Conservation (phyloP, 305 asterid genomes). For the Fraxinus latifolia region DNA sequence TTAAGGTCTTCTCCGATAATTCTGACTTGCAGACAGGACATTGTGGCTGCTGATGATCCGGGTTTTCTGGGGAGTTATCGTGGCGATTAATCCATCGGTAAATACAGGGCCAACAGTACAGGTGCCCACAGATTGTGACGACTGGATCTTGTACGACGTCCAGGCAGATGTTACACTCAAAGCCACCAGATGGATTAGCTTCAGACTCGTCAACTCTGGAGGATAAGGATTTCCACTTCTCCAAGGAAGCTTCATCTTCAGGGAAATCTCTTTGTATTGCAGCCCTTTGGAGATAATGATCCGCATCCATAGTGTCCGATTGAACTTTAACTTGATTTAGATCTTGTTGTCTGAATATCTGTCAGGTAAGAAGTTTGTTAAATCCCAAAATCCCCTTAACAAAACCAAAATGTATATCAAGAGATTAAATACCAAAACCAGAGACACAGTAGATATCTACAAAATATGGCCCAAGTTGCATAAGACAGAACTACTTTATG, state of each 20-base stretch:
- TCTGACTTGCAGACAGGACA: conserved; percentile 76
- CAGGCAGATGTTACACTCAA: conserved; percentile 36
- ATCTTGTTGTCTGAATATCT: neutral
- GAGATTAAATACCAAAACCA: neutral
- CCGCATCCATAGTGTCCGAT: conserved; percentile 15
- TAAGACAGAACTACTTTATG: neutral
- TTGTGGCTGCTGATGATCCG: conserved; percentile 34
- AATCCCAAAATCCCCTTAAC: neutral
- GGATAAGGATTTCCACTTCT: conserved; percentile 20
- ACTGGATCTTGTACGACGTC: conserved; percentile 32
- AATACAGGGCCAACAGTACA: conserved; percentile 37
- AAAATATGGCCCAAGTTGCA: neutral
- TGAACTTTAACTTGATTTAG: neutral
- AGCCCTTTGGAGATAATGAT: conserved; percentile 16
- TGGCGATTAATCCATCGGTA: conserved; percentile 60
- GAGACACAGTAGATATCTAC: neutral
- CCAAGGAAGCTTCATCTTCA: conserved; percentile 21
- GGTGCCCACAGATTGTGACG: conserved; percentile 38
- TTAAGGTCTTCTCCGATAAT: conserved; percentile 45
- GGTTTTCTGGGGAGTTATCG: conserved; percentile 22
- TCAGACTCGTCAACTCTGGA: conserved; percentile 24
- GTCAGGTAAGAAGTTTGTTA: neutral
- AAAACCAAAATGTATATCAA: neutral
- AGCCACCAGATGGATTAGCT: conserved; percentile 20
- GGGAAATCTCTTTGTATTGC: neutral